Base-by-base conservation (phyloP, 2,329 filamentous ascomycete genomes). In the Fonsecaea multimorphosa region DNA sequence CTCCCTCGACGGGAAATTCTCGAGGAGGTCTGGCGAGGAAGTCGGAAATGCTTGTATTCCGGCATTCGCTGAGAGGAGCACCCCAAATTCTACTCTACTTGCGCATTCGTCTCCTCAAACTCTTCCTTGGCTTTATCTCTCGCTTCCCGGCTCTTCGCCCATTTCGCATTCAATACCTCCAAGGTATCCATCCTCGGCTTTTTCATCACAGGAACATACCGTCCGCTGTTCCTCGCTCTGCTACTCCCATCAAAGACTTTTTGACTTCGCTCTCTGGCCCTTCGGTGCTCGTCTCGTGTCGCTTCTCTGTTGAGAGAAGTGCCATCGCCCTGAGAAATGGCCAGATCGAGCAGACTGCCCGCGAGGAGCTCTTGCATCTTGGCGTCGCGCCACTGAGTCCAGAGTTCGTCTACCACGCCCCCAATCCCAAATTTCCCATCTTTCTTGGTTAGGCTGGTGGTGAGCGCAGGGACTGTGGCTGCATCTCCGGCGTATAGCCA, bases 361-460 rank as follows among this genome's bases (percentile, higher is more conserved):
- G 92, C 88, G 63, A 99, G 82, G 59, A 96, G 81, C 82, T 98
- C 95, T 73, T 98, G 93, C 71, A 98, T 91, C 82, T 97, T 97
- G 61, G 86, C 84, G 74, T 88, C 86, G 66, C 91, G 86, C 94
- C 95, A 99, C 24, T 88, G 80, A 67, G 85, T 83, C 95, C 95
- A 99, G 55, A 96, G 76, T 65, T 89, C 85, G 70, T 92, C 89
- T 70, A 93, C 84, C 38, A 94, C 81, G 31, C 89, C 87, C 68
- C 84, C 82, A 58, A 84, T 76, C 0, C 89, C 90, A 73, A 87
- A 89, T 76, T 90, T 89, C 69, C 84, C 79, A 65, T 84, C 82
- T 9, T 80, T 81, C 29, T 80, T 83, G 38, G 81, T 76, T 19
- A 80, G 81, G 59, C 80, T 83, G 32, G 81, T 76, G 22, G 80